Evolutionary conservation across 2,329 filamentous ascomycete genomes (phyloP), one percentile per base, ranked within the genome.

Genomic region (Penicillium rolfsii): DNA sequence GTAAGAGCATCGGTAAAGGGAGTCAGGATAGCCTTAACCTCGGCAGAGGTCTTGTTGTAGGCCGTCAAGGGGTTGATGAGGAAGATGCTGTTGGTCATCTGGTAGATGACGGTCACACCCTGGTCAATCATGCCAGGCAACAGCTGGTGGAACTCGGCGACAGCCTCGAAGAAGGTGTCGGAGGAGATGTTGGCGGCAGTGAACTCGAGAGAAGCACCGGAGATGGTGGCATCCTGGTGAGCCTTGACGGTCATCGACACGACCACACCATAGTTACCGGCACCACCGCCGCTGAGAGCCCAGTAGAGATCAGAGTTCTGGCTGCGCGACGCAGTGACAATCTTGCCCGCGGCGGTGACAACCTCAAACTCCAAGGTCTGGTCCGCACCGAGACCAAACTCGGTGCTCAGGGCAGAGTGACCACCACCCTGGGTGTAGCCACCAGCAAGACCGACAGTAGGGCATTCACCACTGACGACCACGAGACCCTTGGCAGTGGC

Each of bases 341-440:
- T 5, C n/a, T 55, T 55, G 0, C 66, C 63, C 28, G 74, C 63
- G 0, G 79, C 74, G 0, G 76, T 72, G 54, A 82, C 73, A 1
- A 81, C 75, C 35, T 79, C 69, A 12, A 74, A 74, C 55, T 79
- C 76, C 41, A 68, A 52, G 5, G 61, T 57, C n/a, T 89, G 82
- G 65, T 90, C 87, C 0, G 85, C 85, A 19, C 77, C 83, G 0
- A 90, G 77, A 22, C 87, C 87, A 58, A 83, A 85, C 16, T 68
- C 73, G 3, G 82, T 82, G 57, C 77, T 81, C 2, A 89, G 76
- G 0, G 81, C 77, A 0, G 81, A 82, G 71, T 87, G 85, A 0
- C 87, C 87, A 28, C 86, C 87, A 7, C 85, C 86, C 70, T 86
- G 84, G 6, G 79, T 82, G 66, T 84, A 89, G 1, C 86, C 87